A percentile compares a stretch with the other conserved stretches of the same genome.
Conservation (phyloP, 495 filamentous ascomycete species). For the Neurospora sp. region DNA sequence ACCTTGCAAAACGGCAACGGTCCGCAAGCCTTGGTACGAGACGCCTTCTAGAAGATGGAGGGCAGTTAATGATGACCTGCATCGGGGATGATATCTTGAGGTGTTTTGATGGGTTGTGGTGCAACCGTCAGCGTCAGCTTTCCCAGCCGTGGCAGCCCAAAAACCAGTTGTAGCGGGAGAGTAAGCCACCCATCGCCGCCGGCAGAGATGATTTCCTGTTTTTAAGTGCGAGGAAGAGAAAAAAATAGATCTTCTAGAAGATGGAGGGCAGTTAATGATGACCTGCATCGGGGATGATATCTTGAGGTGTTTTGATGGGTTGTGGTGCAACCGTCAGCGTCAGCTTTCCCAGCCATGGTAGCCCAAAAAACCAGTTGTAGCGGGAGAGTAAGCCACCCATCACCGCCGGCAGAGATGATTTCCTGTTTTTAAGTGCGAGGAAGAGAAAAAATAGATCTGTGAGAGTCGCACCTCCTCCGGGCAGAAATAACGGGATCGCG, state of each 20-base stretch:
- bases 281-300: background rate
- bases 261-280: background rate
- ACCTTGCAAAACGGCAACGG: background rate
- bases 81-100: background rate
- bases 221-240: background rate
- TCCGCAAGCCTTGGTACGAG: background rate
- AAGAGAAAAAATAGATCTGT: background rate
- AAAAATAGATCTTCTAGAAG: background rate
- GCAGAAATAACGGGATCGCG: background rate
- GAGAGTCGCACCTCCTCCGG: background rate
- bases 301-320: background rate
- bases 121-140: background rate
- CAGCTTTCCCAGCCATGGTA: background rate
- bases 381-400: background rate
- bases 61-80: background rate
- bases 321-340: background rate
- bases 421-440: background rate
- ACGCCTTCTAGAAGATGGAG: background rate
- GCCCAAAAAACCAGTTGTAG: background rate
- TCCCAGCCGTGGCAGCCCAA: background rate
- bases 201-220: background rate
- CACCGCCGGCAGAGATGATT: background rate
- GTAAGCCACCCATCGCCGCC: background rate
- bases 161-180: background rate
- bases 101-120: background rate